phyloP scores from a whole-genome alignment of 768 basidiomycete species.

The Psilocybe cubensis region DNA sequence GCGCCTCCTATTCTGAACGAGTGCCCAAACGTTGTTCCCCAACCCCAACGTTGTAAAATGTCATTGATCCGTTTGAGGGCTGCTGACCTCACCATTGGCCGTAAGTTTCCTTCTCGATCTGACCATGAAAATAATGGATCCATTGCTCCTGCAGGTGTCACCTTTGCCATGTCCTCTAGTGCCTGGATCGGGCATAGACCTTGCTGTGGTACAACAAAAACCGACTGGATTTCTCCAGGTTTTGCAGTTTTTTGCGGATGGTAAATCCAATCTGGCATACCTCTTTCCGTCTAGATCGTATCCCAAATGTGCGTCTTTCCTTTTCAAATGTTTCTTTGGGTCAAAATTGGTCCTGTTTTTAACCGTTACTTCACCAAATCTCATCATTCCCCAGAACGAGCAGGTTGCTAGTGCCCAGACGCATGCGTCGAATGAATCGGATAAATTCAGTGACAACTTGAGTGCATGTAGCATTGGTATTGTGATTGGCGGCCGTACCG shows the following conservation, averaged over 20 bases:
- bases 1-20: constrained; percentile 49
- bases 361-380: constrained; percentile 40
- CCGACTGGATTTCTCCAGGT: constrained; percentile 32
- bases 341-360: constrained; percentile 22
- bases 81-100: constrained; percentile 30
- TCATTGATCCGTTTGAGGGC: constrained; percentile 34
- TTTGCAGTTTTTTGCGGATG: constrained; percentile 38
- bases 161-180: constrained; percentile 28
- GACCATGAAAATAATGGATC: constrained; percentile 41
- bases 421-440: constrained; percentile 40
- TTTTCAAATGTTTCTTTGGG: constrained; percentile 24
- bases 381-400: constrained; percentile 44
- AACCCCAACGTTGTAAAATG: constrained; percentile 26
- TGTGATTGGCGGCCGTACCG: constrained; percentile 35
- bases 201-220: constrained; percentile 26
- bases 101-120: constrained; percentile 26
- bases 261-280: constrained; percentile 34
- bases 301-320: constrained; percentile 19
- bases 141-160: constrained; percentile 25
- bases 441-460: constrained; percentile 18
- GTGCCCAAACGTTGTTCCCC: constrained; percentile 39
- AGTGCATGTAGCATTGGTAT: constrained; percentile 31
- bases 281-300: constrained; percentile 25
- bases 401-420: constrained; percentile 38
- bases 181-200: constrained; percentile 32